These are phyloP conservation scores for Amborella trichopoda DNA, from an alignment of 164 flowering plant genomes.

Conservation along the genomic window DNA sequence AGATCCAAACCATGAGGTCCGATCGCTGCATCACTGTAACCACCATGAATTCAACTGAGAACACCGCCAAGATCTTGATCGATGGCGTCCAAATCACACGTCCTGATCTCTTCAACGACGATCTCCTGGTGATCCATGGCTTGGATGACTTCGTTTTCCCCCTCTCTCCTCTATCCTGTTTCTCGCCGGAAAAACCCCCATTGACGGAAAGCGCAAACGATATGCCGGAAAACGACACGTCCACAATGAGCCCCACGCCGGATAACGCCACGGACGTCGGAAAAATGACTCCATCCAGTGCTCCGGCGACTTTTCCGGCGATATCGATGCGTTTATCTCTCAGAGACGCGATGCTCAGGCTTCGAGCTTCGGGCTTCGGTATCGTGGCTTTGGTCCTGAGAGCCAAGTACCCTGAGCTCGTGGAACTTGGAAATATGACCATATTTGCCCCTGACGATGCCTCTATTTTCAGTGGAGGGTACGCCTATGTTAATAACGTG, in stretches of 20 bases:
- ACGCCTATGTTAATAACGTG: conserved; percentile 27
- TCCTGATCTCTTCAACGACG: conserved; percentile 55
- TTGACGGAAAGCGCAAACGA: too few species aligned
- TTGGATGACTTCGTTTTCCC: conserved; percentile 38
- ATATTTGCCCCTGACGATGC: conserved; percentile 35
- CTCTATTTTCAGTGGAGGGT: conserved; percentile 36
- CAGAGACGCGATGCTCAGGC: conserved; percentile 35
- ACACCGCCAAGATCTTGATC: conserved; percentile 24
- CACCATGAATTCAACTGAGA: neutral
- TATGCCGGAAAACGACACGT: too few species aligned
- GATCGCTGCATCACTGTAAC: conserved; percentile 56
- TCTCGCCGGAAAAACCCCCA: conserved; percentile 14
- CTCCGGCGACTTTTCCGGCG: neutral
- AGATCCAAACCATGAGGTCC: conserved; percentile 41
- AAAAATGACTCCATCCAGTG: neutral
- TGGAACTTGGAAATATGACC: conserved; percentile 29
- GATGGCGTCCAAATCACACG: conserved; percentile 42
- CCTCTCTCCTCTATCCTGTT: conserved; percentile 46
- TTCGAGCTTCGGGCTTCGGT: conserved; percentile 30
- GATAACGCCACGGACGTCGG: neutral
- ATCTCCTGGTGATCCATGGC: conserved; percentile 37
- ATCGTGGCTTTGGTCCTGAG: conserved; percentile 31
- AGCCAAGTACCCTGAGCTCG: conserved; percentile 35
- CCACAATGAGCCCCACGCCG: conserved; percentile 10
- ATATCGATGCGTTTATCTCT: conserved; percentile 37